Evolutionary conservation across 306 rosid genomes (phyloP), one percentile per base, ranked within the genome.

Genomic region (Myrica gale): DNA sequence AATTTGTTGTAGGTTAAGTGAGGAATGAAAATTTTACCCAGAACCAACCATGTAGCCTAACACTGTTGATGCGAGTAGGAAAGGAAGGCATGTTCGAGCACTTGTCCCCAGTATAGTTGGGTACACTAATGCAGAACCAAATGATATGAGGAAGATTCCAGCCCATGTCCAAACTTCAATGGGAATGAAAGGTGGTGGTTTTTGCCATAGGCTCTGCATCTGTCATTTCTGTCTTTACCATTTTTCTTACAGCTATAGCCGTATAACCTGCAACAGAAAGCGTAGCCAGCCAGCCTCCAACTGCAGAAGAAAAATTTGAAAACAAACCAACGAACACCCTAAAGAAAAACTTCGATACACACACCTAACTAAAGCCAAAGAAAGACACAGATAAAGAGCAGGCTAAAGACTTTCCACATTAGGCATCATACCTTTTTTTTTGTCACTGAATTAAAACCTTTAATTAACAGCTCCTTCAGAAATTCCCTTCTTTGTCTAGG

Each of bases 171-270:
- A 95, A 71, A 84, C 72, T 84, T 95, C 98, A 81, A 85, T 4
- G 9, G 86, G 6, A 77, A n/a, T n/a, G 87, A 95, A 95, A 3
- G 97, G 95, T 37, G 97, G 62, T 13, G 97, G 92, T 82, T 89
- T n/a, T 95, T 72, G 76, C 85, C 97, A 92, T 92, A 17, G 97
- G 98, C 79, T 95, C 97, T 70, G 98, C 97, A 51, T 95, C 97
- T 44, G 78, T 71, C 92, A 90, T 63, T 83, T 90, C 90, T 23
- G 96, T 92, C 79, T 90, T 95, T 15, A 92, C 98, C 45, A 91
- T 74, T 80, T 87, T 92, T 90, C 98, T 88, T 68, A 95, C 60
- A 10, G 97, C 87, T 81, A 95, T 84, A 62, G 98, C 97, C 3
- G 87, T 85, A 84, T 72, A 95, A 77, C 97, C 98, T 47, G 98